Evolutionary conservation across 2,329 filamentous ascomycete species (phyloP), one percentile per base, ranked within the genome.

Genomic region (Epichloe typhina): DNA sequence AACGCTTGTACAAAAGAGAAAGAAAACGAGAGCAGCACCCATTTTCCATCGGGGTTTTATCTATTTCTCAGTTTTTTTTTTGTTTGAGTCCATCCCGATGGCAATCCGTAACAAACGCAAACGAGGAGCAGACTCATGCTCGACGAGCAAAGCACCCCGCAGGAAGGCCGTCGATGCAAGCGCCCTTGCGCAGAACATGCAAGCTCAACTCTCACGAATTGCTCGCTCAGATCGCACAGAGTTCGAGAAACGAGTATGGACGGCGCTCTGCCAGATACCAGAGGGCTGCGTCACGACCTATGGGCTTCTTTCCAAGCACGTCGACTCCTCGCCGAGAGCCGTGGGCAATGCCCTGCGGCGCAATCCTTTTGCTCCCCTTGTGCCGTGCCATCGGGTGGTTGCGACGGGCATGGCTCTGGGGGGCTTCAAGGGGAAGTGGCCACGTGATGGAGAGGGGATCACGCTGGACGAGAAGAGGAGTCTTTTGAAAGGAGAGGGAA

Each of bases 321-420:
- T 91, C 15, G 65, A 71, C 11, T 88, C 85, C 21, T 87, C 84
- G 3, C 84, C 87, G 2, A 75, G 87, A 41, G 87, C 87, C 0
- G 79, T 93, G 5, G 87, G 87, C 15, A 88, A 86, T 53, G 86
- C 86, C 2, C 72, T 94, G 61, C 77, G 84, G 17, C 72, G 76
- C 9, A 95, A 95, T 62, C 88, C 88, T 0, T 0, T 91, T 59
- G 88, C 88, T 13, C 88, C 88, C 0, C 75, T 79, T 36, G 84
- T 91, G 4, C 88, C 88, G 1, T 94, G 88, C 54, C 88, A 94
- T 66, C 77, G 88, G 9, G 84, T 91, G 21, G 77, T 94, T 45
- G 85, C 86, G 5, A 83, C 80, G 40, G 83, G 82, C 48, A 83
- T 86, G 12, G 72, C 74, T n/a, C 65, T 88, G 21, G 84, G 84